Conservation (phyloP, 2,329 filamentous ascomycete species). For the Claviceps sp. region DNA sequence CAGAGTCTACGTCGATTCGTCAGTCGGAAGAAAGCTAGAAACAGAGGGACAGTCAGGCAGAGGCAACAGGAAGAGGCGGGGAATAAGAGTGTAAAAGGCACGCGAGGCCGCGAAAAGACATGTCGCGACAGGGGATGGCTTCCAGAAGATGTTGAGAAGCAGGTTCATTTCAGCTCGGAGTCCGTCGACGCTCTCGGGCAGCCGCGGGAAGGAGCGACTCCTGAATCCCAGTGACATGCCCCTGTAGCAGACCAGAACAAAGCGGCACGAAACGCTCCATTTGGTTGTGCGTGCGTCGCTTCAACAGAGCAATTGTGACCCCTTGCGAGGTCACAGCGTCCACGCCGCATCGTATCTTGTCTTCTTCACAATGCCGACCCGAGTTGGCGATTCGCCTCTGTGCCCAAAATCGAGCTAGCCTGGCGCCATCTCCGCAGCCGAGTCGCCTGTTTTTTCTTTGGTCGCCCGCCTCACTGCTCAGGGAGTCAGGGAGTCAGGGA, state of each 20-base stretch:
- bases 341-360: background rate
- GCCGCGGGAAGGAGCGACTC: background rate
- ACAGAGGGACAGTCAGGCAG: background rate
- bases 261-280: background rate
- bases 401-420: conserved; percentile 1
- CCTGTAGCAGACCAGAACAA: background rate
- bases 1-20: background rate
- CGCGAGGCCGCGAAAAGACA: conserved; percentile 1
- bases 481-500: too few species aligned
- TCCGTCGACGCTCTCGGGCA: background rate
- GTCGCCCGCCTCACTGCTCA: too few species aligned
- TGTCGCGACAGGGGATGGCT: conserved; percentile 8
- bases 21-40: background rate
- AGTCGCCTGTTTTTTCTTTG: background rate
- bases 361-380: too few species aligned
- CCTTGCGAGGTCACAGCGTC: background rate
- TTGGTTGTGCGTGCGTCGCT: background rate
- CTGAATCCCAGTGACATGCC: too few species aligned
- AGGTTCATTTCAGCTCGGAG: conserved; percentile 1
- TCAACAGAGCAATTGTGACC: background rate
- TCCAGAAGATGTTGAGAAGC: conserved; percentile 20
- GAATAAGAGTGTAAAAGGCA: conserved; percentile 3
- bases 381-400: background rate
- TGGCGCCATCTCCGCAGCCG: background rate
- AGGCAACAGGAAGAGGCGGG: background rate